Evolutionary conservation across 192 early-diverging fungal genomes (phyloP), one percentile per base, ranked within the genome.

Genomic region (Funneliformis geosporum): DNA sequence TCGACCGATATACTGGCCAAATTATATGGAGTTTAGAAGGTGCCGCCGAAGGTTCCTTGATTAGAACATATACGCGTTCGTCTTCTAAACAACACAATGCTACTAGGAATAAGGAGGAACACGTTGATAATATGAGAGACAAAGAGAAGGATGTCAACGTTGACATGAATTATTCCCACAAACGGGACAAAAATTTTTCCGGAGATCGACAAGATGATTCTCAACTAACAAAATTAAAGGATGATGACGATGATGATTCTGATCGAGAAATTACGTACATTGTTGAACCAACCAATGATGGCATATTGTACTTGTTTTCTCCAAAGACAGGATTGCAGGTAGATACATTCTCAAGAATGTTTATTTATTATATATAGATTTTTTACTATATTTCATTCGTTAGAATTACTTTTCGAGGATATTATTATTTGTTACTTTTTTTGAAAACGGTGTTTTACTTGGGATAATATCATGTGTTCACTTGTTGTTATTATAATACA

Each of bases 251-350:
- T 33, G 77, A 80, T 23, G 71, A 80, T 46, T 46, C 11, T 8
- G 71, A 82, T 68, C 81, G 85, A 44, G 82, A 88, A 65, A 87
- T 89, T 74, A 82, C 89, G 10, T 92, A 92, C 82, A 92, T 95
- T 78, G 87, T 92, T 38, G 94, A 95, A 75, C 94, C 94, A 18
- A 83, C 84, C 14, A 90, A 93, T 74, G 85, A 88, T 55, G 93
- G 93, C 4, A 88, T 83, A 28, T 80, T 95, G 1, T 95, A 92
- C 83, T 82, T 88, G 33, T 88, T 88, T 74, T 81, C 85, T 4
- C 82, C 87, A 39, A 87, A 86, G 0, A 80, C 83, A 28, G 83
- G 82, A n/a, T 81, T 93, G 10, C 83, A 88, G 88, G 92, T 93
- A 90, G 75, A 66, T 66, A 27, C 42, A 67, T 39, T 59, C 40